These are phyloP conservation scores for Hymenotorrendiella dingleyae DNA, from an alignment of 2,329 filamentous ascomycete species.

Conservation along the genomic window DNA sequence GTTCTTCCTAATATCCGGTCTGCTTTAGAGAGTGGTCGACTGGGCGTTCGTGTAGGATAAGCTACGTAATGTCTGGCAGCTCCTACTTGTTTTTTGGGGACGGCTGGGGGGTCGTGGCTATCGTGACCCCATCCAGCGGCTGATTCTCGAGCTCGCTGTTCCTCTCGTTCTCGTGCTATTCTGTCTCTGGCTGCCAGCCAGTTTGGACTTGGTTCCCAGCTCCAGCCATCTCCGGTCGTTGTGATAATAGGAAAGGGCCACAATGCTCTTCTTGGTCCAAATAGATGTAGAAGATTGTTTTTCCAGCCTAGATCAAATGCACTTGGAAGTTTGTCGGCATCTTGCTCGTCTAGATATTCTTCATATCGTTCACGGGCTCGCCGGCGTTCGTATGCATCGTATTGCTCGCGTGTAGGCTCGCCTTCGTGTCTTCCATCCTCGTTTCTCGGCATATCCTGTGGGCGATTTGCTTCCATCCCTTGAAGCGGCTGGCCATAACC, in stretches of 20 bases:
- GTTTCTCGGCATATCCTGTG: slow-evolving; percentile 4
- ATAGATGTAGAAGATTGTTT: slow-evolving; percentile 73
- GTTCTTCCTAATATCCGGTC: slow-evolving; percentile 29
- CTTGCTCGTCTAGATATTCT: slow-evolving; percentile 82
- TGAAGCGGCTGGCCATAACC: slow-evolving; percentile 67
- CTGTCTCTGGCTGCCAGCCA: slow-evolving; percentile 69
- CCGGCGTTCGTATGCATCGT: slow-evolving; percentile 52
- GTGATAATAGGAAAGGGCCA: slow-evolving; percentile 81
- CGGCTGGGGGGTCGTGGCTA: slow-evolving; percentile 11
- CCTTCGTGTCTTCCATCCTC: slow-evolving; percentile 14
- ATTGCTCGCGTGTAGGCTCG: slow-evolving; percentile 28
- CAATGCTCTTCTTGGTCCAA: slow-evolving; percentile 65
- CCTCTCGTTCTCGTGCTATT: slow-evolving; percentile 50
- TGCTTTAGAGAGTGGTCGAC: slow-evolving; percentile 28
- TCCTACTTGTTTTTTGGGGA: slow-evolving; percentile 12
- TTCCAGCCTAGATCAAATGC: slow-evolving; percentile 88
- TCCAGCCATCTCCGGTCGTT: slow-evolving; percentile 88
- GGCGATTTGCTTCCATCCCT: slow-evolving; percentile 47
- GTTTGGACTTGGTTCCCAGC: slow-evolving; percentile 77
- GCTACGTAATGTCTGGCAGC: slow-evolving; percentile 28
- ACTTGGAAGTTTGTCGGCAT: slow-evolving; percentile 81
- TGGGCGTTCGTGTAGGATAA: slow-evolving; percentile 19
- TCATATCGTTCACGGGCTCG: slow-evolving; percentile 65
- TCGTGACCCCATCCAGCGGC: slow-evolving; percentile 59
- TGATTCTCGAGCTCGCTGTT: slow-evolving; percentile 57